Evolutionary conservation across 192 early-diverging fungal species (phyloP), one percentile per base, ranked within the genome.

Genomic region (Entophlyctis luteolus): DNA sequence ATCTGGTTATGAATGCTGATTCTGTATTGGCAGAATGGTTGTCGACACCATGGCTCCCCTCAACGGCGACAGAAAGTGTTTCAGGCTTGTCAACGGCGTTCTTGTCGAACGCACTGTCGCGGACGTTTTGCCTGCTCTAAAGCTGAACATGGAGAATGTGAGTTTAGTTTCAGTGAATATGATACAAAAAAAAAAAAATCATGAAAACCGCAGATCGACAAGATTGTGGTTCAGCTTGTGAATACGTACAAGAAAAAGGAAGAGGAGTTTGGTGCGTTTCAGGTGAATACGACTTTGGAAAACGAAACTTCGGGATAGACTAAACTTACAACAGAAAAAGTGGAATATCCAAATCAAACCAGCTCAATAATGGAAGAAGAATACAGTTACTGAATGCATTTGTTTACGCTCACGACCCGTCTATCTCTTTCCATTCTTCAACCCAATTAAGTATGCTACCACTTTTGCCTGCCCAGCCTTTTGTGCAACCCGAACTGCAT

Each of bases 51-150:
- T 98, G 59, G 72, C 79, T 18, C 89, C 91, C 32, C 80, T 95
- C 72, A 80, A 89, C 28, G 79, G 67, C 48, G 87, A 88, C 53
- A 89, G 96, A 55, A 95, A 93, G 76, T 95, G 93, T 73, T 95
- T 91, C 77, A 88, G 94, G 36, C 76, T 98, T 68, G 88, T 98
- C 48, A 91, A 91, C 56, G 96, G 96, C 45, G 91, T 98, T 8
- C 75, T 98, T 31, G 90, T 96, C 23, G 92, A 98, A 70, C 88
- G 93, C 27, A 94, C 93, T 2, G 90, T 96, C 48, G 83, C 86
- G 70, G 93, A 98, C 62, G 93, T 95, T 5, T 72, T 96, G 32
- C 96, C 96, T 23, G 88, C 89, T 4, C 77, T 98, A 10, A 84
- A 89, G 71, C 86, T 84, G 50, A 95, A 95, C 82, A 82, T 86